These are phyloP conservation scores for Lactifluus subvellereus DNA, from an alignment of 768 basidiomycete species.

Conservation along the genomic window DNA sequence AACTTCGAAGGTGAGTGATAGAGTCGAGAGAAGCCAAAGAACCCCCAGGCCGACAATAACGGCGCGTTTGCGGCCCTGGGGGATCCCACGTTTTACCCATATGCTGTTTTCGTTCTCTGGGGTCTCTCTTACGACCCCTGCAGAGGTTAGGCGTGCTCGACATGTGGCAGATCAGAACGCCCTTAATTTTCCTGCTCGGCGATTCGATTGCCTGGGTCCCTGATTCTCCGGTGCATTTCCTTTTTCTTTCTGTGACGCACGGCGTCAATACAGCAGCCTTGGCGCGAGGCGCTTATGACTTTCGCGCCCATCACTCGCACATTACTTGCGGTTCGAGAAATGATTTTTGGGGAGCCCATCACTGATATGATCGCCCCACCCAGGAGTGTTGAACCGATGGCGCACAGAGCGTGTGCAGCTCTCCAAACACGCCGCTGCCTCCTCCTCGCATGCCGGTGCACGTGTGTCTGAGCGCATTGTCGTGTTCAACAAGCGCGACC, in stretches of 20 bases:
- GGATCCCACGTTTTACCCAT: constrained; percentile 5
- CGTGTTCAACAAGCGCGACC: constrained; percentile 89
- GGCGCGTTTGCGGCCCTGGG: constrained; percentile 3
- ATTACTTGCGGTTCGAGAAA: constrained; percentile 6
- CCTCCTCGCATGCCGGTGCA: constrained; percentile 19
- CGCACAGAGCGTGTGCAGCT: constrained; percentile 22
- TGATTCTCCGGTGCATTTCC: not conserved
- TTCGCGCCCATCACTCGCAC: constrained; percentile 8
- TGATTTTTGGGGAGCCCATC: not conserved
- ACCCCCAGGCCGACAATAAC: not conserved
- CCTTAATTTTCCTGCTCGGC: constrained; percentile 12
- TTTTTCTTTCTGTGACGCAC: not conserved
- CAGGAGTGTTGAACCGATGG: constrained; percentile 19
- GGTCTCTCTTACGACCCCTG: constrained; percentile 4
- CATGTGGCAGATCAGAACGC: constrained; percentile 17
- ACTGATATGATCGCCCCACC: constrained; percentile 10
- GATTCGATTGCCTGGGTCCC: constrained; percentile 7
- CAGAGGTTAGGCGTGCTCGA: constrained; percentile 5
- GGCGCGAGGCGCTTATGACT: constrained; percentile 12
- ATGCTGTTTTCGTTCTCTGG: constrained; percentile 5
- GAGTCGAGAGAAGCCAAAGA: constrained; percentile 21
- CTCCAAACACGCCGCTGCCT: constrained; percentile 16
- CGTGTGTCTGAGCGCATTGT: constrained; percentile 74
- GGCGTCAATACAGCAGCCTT: not conserved
- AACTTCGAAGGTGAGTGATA: constrained; percentile 64